Evolutionary conservation across 2,329 filamentous ascomycete genomes (phyloP).

Genomic region (Seiridium unicorne): DNA sequence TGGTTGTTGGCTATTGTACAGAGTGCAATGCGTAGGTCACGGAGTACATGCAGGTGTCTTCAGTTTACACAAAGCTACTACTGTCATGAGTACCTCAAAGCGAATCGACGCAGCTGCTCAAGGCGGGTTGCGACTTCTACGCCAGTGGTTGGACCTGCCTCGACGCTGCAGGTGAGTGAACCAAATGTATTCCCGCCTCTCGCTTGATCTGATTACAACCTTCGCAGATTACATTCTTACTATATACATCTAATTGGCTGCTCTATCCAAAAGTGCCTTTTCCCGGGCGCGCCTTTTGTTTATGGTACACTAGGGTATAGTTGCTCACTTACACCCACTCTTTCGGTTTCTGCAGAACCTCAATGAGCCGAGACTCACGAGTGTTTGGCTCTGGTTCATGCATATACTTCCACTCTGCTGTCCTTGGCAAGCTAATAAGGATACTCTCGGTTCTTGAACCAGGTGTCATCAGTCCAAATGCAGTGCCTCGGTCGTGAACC

Average conservation of each 20-base stretch:
- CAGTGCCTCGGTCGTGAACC: conserved; percentile 91
- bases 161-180: too few relatives aligned
- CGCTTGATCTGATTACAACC: too few relatives aligned
- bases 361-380: conserved; percentile 76
- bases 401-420: conserved; percentile 96
- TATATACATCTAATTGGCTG: neutral
- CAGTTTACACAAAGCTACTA: too few relatives aligned
- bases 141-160: too few relatives aligned
- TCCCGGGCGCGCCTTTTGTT: neutral
- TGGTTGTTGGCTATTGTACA: too few relatives aligned
- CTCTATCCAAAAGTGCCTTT: neutral
- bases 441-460: conserved; percentile 94
- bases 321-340: conserved; percentile 57
- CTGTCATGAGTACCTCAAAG: too few relatives aligned
- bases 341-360: conserved; percentile 64
- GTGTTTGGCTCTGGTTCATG: conserved; percentile 74
- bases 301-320: too few relatives aligned
- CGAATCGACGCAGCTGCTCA: too few relatives aligned
- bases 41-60: too few relatives aligned
- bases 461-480: conserved; percentile 91
- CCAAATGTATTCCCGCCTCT: too few relatives aligned
- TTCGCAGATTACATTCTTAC: neutral
- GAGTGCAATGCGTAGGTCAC: too few relatives aligned
- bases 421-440: conserved; percentile 92
- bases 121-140: too few relatives aligned